Evolutionary conservation across 306 rosid species (phyloP), one percentile per base, ranked within the genome.

Genomic region (Quercus engelmannii): DNA sequence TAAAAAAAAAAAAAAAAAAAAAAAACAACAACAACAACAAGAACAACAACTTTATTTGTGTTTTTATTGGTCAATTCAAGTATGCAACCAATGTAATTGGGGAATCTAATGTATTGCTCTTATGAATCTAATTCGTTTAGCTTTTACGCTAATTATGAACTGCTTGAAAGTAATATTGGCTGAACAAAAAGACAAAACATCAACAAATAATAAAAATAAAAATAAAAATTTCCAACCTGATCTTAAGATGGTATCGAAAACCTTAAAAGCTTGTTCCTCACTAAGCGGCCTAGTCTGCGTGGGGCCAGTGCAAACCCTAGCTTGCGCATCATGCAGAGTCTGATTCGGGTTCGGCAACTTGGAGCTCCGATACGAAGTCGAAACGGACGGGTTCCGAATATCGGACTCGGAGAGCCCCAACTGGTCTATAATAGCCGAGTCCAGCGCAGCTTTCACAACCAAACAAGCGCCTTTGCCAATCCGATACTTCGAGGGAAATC

Each of bases 241-340:
- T 90, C 87, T 88, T 71, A 92, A 87, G 83, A 95, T 95, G 3
- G 96, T 86, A 28, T 91, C 96, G 55, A 95, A 87, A 62, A 95
- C 99, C 85, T 85, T 92, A 68, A 90, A 80, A 69, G 98, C 98
- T 76, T 95, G 97, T 11, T 90, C 90, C 31, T 92, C 99, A 14
- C 79, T 74, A 59, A 95, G 98, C 26, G 98, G 97, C 19, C 82
- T 87, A 74, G 98, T 95, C 87, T 91, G 97, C 17, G 90, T 89
- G 7, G 99, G 99, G 6, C 99, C 98, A 0, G 99, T 95, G 75
- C 99, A 95, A 85, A 95, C 98, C 92, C 92, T 87, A 77, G 91
- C 83, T 85, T 95, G 98, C 17, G 98, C 99, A 19, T 92, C 99
- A 84, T 90, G 78, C 78, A 95, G 88, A 26, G 96, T 92, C 88